Conservation (phyloP, 163 green algal species). For the Scenedesmus sp. region DNA sequence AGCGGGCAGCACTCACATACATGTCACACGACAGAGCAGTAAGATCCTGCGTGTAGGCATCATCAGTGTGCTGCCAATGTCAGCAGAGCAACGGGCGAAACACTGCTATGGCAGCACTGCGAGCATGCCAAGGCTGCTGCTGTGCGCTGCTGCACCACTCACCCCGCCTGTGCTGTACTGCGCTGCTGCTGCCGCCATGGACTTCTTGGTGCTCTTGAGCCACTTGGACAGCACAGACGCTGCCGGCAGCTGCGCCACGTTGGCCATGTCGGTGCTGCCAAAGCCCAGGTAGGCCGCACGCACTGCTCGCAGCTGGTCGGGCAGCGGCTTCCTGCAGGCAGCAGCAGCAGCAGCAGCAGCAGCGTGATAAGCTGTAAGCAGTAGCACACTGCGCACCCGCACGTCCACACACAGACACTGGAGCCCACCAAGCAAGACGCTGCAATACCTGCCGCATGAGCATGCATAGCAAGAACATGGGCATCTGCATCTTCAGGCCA, state of each 20-base stretch:
- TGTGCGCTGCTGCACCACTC: conserved; percentile 7
- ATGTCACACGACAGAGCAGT: background rate
- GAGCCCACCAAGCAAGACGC: too few relatives aligned
- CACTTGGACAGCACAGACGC: conserved; percentile 12
- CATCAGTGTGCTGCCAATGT: background rate
- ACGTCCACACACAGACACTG: background rate
- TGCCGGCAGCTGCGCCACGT: conserved; percentile 2
- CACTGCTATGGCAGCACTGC: background rate
- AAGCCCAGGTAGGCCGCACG: conserved; percentile 35
- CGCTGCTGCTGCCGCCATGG: conserved; percentile 20
- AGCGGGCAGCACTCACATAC: background rate
- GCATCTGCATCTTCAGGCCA: background rate
- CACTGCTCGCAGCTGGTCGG: conserved; percentile 32
- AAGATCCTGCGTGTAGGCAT: background rate
- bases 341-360: background rate
- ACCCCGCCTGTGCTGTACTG: background rate
- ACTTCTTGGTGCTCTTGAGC: conserved; percentile 29
- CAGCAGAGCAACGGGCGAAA: too few relatives aligned
- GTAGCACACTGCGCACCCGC: background rate
- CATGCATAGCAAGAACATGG: background rate
- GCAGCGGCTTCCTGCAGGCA: conserved; percentile 16
- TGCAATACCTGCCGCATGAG: too few relatives aligned
- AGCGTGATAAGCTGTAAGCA: background rate
- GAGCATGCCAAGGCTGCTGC: background rate
- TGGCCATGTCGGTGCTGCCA: conserved; percentile 18